Conservation (phyloP, 495 filamentous ascomycete genomes). For the Hypoxylon perforatum region DNA sequence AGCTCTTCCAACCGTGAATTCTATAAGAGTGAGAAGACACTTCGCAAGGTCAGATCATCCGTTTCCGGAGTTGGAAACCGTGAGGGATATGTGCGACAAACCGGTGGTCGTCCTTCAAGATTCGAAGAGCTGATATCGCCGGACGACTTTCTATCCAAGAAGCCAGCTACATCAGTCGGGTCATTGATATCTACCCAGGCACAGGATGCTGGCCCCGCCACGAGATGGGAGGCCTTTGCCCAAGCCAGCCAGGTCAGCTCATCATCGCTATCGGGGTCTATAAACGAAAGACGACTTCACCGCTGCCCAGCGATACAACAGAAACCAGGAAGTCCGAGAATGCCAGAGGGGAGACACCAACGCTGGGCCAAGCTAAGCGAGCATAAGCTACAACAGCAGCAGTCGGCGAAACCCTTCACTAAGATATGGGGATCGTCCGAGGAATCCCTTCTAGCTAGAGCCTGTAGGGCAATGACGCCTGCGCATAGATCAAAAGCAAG, state of each 20-base stretch:
- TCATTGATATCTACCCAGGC: conserved; percentile 5
- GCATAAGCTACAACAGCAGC: neutral
- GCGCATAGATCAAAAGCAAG: neutral
- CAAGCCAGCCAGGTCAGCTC: conserved; percentile 37
- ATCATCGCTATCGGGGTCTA: conserved; percentile 35
- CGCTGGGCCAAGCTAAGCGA: neutral
- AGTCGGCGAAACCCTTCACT: conserved; percentile 15
- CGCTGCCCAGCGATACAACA: conserved; percentile 17
- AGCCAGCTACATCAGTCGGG: conserved; percentile 10
- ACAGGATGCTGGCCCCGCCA: conserved; percentile 6
- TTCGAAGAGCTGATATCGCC: neutral
- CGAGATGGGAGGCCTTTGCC: conserved; percentile 35
- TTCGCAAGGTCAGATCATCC: conserved; percentile 17
- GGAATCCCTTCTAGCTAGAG: neutral
- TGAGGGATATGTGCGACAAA: conserved; percentile 1
- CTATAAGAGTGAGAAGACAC: conserved; percentile 24
- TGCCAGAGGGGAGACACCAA: conserved; percentile 24
- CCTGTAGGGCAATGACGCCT: neutral
- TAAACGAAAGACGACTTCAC: conserved; percentile 43
- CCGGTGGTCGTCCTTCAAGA: neutral
- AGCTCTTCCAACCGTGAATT: conserved; percentile 2
- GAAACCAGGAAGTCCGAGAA: conserved; percentile 25
- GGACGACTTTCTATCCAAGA: neutral
- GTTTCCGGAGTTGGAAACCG: conserved; percentile 14
- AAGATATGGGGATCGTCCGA: conserved; percentile 25